Percentiles rank a stretch among this genome's conserved stretches.
Evolutionary conservation across 1,284 basidiomycete genomes (phyloP).

Genomic region (Flammula alnicola): DNA sequence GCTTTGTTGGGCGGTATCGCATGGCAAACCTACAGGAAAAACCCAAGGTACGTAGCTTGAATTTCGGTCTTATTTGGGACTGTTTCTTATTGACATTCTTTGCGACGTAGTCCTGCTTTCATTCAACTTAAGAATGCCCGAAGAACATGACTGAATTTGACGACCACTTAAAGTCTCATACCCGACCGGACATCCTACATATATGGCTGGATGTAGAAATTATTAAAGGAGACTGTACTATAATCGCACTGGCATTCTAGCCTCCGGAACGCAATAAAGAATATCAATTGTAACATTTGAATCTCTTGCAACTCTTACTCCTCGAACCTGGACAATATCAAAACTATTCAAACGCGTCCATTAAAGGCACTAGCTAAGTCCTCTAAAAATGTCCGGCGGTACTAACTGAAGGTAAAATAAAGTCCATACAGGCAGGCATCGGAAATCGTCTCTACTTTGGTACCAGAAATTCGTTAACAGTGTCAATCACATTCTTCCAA

Average conservation of each 20-base stretch:
- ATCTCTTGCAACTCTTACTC: neutral
- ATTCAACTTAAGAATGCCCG: neutral
- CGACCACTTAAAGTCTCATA: no score
- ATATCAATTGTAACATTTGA: no score
- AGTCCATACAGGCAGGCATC: conserved; percentile 8
- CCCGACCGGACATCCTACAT: neutral
- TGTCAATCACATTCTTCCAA: conserved; percentile 56
- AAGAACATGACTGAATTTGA: neutral
- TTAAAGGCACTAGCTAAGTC: no score
- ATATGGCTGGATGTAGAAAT: conserved; percentile 8
- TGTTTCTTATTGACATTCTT: neutral
- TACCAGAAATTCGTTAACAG: conserved; percentile 55
- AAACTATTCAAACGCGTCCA: no score
- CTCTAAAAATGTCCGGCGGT: no score
- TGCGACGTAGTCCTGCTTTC: conserved; percentile 13
- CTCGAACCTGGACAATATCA: neutral
- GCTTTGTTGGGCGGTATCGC: conserved; percentile 31
- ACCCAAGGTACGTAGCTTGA: conserved; percentile 25
- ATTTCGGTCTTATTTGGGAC: neutral
- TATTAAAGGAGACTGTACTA: conserved; percentile 11
- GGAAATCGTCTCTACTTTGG: no score
- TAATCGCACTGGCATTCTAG: no score
- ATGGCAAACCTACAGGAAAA: conserved; percentile 30
- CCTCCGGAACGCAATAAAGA: no score
- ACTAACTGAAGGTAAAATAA: no score